Percentiles rank a stretch among this genome's conserved stretches.
These are phyloP conservation scores for Lanmaoa rubissima DNA, from an alignment of 768 basidiomycete genomes.

Conservation along the genomic window DNA sequence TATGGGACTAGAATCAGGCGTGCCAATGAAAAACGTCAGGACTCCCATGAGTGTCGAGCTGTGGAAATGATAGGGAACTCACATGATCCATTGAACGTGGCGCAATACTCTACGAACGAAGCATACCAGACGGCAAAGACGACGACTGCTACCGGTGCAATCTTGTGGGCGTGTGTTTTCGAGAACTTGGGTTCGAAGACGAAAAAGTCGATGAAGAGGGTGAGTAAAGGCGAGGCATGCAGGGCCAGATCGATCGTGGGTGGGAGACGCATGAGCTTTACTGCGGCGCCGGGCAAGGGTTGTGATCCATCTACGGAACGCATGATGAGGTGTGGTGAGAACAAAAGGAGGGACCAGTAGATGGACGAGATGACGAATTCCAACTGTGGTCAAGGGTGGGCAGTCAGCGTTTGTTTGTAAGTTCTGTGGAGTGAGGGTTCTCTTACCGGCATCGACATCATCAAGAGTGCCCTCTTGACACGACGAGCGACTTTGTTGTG, in stretches of 20 bases:
- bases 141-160: constrained; percentile 15
- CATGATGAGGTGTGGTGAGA: constrained; percentile 59
- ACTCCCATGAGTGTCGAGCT: not conserved
- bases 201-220: constrained; percentile 66
- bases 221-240: constrained; percentile 59
- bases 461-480: constrained; percentile 56
- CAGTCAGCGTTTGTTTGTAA: not conserved
- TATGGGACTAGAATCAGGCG: constrained; percentile 59
- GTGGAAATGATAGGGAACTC: constrained; percentile 26
- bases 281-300: not conserved
- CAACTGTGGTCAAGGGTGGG: constrained; percentile 28
- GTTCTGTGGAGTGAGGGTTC: not conserved
- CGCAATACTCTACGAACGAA: constrained; percentile 67
- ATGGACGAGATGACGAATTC: constrained; percentile 51
- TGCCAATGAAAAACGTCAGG: not conserved
- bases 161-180: constrained; percentile 6
- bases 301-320: constrained; percentile 10
- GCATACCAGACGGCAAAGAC: constrained; percentile 49
- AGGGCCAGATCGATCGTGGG: constrained; percentile 60
- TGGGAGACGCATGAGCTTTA: constrained; percentile 40
- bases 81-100: constrained; percentile 60
- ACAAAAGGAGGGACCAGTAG: constrained; percentile 65
- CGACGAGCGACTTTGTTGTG: constrained; percentile 27
- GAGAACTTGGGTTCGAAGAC: constrained; percentile 59
- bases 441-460: constrained; percentile 64